Evolutionary conservation across 139 green algal species (phyloP).

Genomic region (Coelastrella sp.): DNA sequence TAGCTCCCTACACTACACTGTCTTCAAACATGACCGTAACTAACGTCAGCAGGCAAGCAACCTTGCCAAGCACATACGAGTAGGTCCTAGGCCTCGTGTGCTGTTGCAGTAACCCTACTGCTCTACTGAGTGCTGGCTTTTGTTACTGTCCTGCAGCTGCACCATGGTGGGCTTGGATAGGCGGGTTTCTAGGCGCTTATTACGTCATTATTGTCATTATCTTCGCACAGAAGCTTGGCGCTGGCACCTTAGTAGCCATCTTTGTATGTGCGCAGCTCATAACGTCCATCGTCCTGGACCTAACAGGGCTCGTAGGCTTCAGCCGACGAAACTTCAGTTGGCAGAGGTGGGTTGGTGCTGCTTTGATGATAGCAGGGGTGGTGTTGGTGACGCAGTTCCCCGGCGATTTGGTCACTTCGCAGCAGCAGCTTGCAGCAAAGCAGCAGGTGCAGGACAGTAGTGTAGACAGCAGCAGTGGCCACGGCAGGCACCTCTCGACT

Average conservation of each 20-base stretch:
- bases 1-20: too few species aligned
- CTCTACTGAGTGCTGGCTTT: not conserved
- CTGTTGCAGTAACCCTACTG: too few species aligned
- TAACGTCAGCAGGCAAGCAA: too few species aligned
- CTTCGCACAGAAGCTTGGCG: slow-evolving; percentile 52
- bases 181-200: slow-evolving; percentile 49
- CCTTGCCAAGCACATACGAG: too few species aligned
- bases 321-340: not conserved
- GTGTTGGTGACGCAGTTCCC: slow-evolving; percentile 36
- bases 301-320: slow-evolving; percentile 33
- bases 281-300: slow-evolving; percentile 49
- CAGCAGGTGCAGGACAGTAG: not conserved
- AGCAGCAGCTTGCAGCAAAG: not conserved
- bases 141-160: slow-evolving; percentile 14
- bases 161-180: slow-evolving; percentile 58
- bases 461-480: too few species aligned
- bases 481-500: not conserved
- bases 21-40: too few species aligned
- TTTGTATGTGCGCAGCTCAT: slow-evolving; percentile 51
- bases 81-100: too few species aligned
- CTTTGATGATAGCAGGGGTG: slow-evolving; percentile 49
- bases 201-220: slow-evolving; percentile 56
- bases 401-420: not conserved
- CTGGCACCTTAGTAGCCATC: slow-evolving; percentile 48
- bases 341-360: slow-evolving; percentile 32